Base-by-base conservation (phyloP, 2,329 filamentous ascomycete species). In the Aspergillus sp. region DNA sequence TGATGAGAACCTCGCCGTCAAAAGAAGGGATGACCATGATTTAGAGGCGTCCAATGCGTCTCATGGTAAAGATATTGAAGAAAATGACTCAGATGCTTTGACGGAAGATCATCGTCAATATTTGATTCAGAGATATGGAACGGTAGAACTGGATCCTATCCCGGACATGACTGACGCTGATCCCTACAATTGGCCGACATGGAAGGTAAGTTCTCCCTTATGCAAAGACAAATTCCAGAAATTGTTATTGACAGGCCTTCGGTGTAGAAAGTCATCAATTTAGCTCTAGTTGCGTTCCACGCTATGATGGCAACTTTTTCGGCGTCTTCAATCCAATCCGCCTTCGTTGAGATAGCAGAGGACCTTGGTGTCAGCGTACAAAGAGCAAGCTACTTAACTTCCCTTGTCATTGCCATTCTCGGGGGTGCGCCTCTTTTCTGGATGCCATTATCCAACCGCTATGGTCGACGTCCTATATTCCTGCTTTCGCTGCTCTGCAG, bases 301-400 rank as follows among this genome's bases (percentile, higher is more conserved):
- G 82, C 83, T 28, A 81, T 81, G 71, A 86, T 86, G 81, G 78
- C 79, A 48, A 84, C 82, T 1, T 86, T 87, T 63, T 83, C 78
- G 1, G 82, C 84, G 0, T 78, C 83, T 0, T 73, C 79, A 4
- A 85, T 87, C 63, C 82, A 84, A 61, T 80, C 82, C 3, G 83
- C 82, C 4, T 86, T 82, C 66, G 78, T 80, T 48, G 73, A 78
- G 30, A 86, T 87, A 30, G 78, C 83, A 2, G 71, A 75, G 30
- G 84, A 86, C 49, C 71, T 87, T 2, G 72, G 72, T 17, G 77
- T 82, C 41, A 78, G 75, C 10, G 69, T 87, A 1, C 82, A 84
- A 54, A 71, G 72, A 2, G 77, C 82, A 0, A 81, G 79, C 2
- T 87, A 87, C 65, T 74, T 87, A 13, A 85, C 82, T 0, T 84